Evolutionary conservation across 805 yeast genomes (phyloP).

Genomic region (Schwanniomyces vanrijiae): DNA sequence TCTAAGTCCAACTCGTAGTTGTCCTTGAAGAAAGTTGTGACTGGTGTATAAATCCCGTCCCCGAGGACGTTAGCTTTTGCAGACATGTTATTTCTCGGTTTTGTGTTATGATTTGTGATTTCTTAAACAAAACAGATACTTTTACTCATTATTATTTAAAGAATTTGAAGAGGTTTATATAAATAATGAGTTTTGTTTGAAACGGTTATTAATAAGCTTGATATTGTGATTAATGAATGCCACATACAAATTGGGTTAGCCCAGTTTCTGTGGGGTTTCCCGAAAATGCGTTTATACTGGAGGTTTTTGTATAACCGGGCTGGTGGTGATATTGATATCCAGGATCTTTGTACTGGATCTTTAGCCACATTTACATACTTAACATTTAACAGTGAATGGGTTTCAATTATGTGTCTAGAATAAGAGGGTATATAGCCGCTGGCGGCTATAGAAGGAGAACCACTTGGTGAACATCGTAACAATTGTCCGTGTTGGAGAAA

Average conservation of each 20-base stretch:
- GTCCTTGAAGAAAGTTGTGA: constrained; percentile 27
- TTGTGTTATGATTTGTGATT: background rate
- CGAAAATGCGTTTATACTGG: too few species aligned
- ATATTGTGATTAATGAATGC: background rate
- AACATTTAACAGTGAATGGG: background rate
- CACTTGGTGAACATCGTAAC: background rate
- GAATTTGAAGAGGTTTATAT: constrained; percentile 1
- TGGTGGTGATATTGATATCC: background rate
- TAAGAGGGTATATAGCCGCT: constrained; percentile 1
- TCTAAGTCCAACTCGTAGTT: constrained; percentile 23
- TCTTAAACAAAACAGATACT: constrained; percentile 1
- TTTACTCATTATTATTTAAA: background rate
- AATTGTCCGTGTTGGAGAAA: background rate
- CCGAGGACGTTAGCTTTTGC: constrained; percentile 1
- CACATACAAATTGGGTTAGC: background rate
- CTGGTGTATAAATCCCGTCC: too few species aligned
- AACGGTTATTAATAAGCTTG: background rate
- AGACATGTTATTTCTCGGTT: constrained; percentile 1
- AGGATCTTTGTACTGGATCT: too few species aligned
- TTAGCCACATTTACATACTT: background rate
- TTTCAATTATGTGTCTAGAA: background rate
- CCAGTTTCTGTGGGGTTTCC: constrained; percentile 2
- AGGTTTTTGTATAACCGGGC: constrained; percentile 3
- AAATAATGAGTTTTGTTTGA: background rate
- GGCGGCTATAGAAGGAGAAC: background rate